These are phyloP conservation scores for Phytomonas sp. DNA, from an alignment of 208 protist species.

Conservation along the genomic window DNA sequence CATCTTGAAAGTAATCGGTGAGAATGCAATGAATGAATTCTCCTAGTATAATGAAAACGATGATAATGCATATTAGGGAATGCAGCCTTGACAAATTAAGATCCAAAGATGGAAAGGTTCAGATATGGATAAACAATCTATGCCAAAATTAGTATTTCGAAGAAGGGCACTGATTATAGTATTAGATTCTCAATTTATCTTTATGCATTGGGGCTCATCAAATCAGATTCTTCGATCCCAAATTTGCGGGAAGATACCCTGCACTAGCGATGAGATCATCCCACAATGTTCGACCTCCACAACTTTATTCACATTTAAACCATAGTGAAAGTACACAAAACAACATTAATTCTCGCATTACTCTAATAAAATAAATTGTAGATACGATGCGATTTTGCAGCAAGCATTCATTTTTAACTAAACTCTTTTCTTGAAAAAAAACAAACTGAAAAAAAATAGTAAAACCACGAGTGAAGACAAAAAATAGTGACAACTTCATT, in stretches of 20 bases:
- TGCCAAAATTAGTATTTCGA: not conserved
- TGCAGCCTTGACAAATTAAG: not conserved
- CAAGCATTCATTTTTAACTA: not conserved
- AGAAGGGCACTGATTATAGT: not conserved
- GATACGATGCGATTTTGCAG: not conserved
- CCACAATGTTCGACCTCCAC: not conserved
- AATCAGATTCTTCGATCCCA: not conserved
- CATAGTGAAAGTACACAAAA: not conserved
- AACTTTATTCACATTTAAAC: not conserved
- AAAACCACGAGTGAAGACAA: not conserved
- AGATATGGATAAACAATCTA: not conserved
- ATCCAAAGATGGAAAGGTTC: not conserved
- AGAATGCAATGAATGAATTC: not conserved
- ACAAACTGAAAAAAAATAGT: not conserved
- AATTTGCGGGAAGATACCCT: not conserved
- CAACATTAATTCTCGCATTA: not conserved
- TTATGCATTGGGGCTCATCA: not conserved
- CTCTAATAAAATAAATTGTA: not conserved
- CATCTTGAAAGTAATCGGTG: not conserved
- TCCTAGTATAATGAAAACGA: not conserved
- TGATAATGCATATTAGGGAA: not conserved
- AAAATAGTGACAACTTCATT: not conserved
- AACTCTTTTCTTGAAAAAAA: not conserved
- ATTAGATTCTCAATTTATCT: not conserved
- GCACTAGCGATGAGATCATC: not conserved